Conservation (phyloP, 371 early-diverging fungal genomes). For the Actinomucor elegans region DNA sequence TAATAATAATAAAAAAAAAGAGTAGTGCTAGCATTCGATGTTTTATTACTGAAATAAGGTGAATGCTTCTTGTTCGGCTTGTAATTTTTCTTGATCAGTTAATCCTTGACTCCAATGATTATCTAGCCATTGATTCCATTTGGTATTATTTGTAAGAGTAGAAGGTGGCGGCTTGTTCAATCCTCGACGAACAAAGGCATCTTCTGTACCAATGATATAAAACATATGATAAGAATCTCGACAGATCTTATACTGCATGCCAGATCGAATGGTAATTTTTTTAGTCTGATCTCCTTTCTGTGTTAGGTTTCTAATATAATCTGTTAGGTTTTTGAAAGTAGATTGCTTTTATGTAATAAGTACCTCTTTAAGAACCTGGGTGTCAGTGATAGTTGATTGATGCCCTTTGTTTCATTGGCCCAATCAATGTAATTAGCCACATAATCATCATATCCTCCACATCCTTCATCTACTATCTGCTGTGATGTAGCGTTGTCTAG, state of each 20-base stretch:
- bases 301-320: conserved; percentile 16
- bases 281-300: conserved; percentile 20
- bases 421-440: conserved; percentile 82
- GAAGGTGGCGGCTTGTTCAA: neutral
- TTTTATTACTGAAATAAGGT: conserved; percentile 8
- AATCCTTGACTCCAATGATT: conserved; percentile 5
- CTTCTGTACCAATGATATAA: conserved; percentile 50
- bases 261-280: conserved; percentile 29
- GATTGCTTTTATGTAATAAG: neutral
- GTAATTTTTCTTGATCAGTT: conserved; percentile 1
- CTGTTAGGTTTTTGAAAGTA: neutral
- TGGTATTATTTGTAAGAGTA: neutral
- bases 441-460: conserved; percentile 83
- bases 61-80: conserved; percentile 6
- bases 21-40: neutral
- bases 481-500: conserved; percentile 63
- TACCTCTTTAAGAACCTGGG: conserved; percentile 50
- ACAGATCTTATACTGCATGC: conserved; percentile 50
- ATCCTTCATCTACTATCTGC: conserved; percentile 64
- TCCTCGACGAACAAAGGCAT: conserved; percentile 30
- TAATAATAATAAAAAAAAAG: conserved; percentile 5
- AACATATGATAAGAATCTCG: conserved; percentile 50
- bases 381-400: conserved; percentile 42
- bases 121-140: conserved; percentile 16
- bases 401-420: conserved; percentile 67